phyloP scores from a whole-genome alignment of 306 rosid genomes.

The Casuarina cunninghamiana region DNA sequence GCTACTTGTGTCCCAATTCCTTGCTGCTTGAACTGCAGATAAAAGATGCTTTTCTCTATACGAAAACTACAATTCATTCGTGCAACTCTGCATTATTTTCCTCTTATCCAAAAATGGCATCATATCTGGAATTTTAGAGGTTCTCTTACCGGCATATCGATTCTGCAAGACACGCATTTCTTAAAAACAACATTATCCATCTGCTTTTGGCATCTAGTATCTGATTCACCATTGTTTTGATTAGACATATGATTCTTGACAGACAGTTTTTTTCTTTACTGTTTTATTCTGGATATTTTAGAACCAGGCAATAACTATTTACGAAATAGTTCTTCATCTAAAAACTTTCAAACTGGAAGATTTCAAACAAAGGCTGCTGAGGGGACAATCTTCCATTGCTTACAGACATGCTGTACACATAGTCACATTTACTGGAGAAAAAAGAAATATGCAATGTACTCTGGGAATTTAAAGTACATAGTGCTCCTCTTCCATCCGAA shows the following conservation, averaged over 20 bases:
- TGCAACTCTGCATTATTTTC: neutral
- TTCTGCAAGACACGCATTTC: neutral
- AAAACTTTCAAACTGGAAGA: neutral
- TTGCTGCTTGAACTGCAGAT: too few species aligned
- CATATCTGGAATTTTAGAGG: neutral
- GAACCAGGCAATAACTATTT: too few species aligned
- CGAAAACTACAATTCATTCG: constrained; percentile 20
- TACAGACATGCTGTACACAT: neutral
- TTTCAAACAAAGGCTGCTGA: constrained; percentile 5
- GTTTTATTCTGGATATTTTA: too few species aligned
- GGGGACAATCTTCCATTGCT: neutral
- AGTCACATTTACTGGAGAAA: neutral
- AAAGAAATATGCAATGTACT: neutral
- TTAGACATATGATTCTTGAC: too few species aligned
- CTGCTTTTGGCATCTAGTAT: neutral
- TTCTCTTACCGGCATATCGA: constrained; percentile 16
- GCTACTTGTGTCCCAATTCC: too few species aligned
- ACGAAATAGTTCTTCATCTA: too few species aligned
- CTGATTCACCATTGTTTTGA: neutral
- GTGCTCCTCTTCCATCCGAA: constrained; percentile 53
- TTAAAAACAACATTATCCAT: neutral
- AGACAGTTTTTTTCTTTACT: too few species aligned
- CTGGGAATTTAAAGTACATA: neutral
- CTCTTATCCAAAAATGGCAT: constrained; percentile 9
- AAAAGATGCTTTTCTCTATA: neutral